phyloP scores from a whole-genome alignment of 2,329 filamentous ascomycete species.

The Triangularia setosa region DNA sequence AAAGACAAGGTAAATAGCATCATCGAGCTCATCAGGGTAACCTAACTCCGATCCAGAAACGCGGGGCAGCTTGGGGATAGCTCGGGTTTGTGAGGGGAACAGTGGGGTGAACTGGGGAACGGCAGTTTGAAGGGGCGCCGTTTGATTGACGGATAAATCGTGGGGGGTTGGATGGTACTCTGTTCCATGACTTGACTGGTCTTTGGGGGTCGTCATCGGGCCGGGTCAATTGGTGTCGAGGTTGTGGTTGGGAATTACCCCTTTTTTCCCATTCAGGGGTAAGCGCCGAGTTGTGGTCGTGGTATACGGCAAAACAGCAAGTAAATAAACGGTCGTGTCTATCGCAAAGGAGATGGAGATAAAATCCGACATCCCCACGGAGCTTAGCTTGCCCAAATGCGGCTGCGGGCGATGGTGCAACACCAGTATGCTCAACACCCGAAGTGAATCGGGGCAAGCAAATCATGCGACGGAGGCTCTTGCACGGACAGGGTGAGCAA shows the following conservation, averaged over 20 bases:
- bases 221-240: not conserved
- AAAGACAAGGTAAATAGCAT: not conserved
- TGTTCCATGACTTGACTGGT: not conserved
- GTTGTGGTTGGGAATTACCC: not conserved
- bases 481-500: not conserved
- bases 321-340: not conserved
- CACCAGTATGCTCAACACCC: not conserved
- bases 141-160: constrained; percentile 28
- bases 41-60: constrained; percentile 4
- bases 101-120: constrained; percentile 17
- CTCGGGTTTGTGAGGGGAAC: constrained; percentile 19
- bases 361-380: not conserved
- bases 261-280: not conserved
- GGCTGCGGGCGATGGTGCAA: not conserved
- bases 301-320: not conserved
- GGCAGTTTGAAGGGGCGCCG: not conserved
- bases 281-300: not conserved
- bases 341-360: not conserved
- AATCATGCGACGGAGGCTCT: not conserved
- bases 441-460: not conserved
- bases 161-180: not conserved
- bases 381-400: not conserved
- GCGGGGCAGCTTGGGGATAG: not conserved
- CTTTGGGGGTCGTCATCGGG: not conserved
- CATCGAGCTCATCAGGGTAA: not conserved